Percentiles rank a stretch among this genome's conserved stretches.
phyloP scores from a whole-genome alignment of 768 basidiomycete genomes.

The Lactifluus echinatus region DNA sequence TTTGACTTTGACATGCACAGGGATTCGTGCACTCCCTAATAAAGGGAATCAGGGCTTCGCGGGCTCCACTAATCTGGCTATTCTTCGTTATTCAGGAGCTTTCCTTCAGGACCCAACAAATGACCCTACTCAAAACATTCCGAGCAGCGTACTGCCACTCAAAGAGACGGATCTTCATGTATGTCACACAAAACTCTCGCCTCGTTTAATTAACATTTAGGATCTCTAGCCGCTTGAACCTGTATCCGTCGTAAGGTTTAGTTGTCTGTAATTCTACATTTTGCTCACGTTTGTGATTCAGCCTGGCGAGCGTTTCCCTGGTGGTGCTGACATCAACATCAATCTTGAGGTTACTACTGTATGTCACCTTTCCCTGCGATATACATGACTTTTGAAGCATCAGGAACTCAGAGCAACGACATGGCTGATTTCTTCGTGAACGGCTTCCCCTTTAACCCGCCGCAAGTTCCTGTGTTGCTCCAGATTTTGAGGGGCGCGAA shows the following conservation, averaged over 20 bases:
- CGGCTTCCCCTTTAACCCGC: constrained; percentile 29
- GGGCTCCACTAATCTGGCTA: constrained; percentile 11
- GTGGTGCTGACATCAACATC: constrained; percentile 7
- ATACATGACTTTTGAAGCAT: background rate
- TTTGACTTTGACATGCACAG: background rate
- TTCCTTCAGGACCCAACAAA: background rate
- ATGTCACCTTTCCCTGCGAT: background rate
- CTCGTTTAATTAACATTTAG: background rate
- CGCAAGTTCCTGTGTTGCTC: constrained; percentile 43
- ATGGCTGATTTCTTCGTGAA: constrained; percentile 29
- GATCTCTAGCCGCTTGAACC: background rate
- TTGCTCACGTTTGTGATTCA: background rate
- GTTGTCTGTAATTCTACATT: background rate
- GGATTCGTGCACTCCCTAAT: constrained; percentile 13
- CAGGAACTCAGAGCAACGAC: background rate
- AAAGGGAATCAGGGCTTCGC: background rate
- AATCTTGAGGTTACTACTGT: background rate
- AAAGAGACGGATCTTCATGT: background rate
- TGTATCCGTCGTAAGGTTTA: background rate
- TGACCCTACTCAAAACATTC: background rate
- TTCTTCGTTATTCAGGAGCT: constrained; percentile 17
- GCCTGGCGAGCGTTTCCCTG: background rate
- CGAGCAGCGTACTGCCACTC: background rate
- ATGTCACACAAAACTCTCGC: background rate
- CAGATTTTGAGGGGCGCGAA: constrained; percentile 50